A percentile compares a stretch with the other conserved stretches of the same genome.
These are phyloP conservation scores for Colletotrichum sp. DNA, from an alignment of 2,329 filamentous ascomycete genomes.

Conservation along the genomic window DNA sequence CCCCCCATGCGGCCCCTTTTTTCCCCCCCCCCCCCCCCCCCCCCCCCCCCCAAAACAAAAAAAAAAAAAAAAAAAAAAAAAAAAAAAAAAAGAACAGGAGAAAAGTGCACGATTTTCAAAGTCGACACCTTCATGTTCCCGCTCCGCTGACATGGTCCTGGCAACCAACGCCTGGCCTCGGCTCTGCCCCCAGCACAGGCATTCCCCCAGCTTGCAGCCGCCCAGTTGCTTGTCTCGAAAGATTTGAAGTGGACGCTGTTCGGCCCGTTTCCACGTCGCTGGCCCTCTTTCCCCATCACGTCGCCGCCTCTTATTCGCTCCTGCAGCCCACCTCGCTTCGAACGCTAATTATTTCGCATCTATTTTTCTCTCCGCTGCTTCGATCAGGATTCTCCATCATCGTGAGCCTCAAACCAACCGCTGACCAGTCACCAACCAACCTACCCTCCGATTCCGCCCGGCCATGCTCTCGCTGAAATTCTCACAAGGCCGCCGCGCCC, in stretches of 20 bases:
- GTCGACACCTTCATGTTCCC: neutral
- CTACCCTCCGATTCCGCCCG: neutral
- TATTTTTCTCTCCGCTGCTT: neutral
- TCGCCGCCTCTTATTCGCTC: neutral
- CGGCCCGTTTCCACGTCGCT: slow-evolving; percentile 10
- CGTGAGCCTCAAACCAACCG: neutral
- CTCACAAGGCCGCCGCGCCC: neutral
- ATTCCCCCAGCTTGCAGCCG: neutral
- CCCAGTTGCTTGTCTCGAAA: neutral
- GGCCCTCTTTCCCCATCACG: neutral
- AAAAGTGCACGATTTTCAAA: neutral
- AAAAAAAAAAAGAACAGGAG: neutral
- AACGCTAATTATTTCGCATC: slow-evolving; percentile 11
- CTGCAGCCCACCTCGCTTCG: neutral
- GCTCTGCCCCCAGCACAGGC: neutral
- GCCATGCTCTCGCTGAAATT: neutral
- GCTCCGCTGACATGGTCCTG: neutral
- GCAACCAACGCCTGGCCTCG: neutral
- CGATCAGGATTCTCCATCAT: neutral
- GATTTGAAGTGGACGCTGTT: neutral
- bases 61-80: neutral
- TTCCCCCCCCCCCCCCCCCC: no score
- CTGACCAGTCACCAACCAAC: neutral
- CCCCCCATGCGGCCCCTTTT: no score
- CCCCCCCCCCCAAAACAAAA: no score